A percentile compares a stretch with the other conserved stretches of the same genome.
Evolutionary conservation across 495 filamentous ascomycete genomes (phyloP).

Genomic region (Wilcoxina mikolae): DNA sequence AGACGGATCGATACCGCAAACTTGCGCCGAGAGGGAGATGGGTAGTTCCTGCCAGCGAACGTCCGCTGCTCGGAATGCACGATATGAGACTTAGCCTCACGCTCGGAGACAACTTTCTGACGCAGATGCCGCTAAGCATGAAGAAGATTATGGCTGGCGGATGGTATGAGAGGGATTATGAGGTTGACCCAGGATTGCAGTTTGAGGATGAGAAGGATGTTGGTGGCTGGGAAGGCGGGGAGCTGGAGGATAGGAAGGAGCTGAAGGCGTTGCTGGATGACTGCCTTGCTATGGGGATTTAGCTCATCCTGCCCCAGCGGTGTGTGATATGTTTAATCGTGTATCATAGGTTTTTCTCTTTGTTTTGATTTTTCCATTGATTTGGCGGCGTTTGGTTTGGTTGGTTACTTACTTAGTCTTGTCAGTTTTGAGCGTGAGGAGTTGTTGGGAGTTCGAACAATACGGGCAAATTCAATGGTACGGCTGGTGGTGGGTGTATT

Average conservation of each 20-base stretch:
- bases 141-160: slow-evolving; percentile 57
- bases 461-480: no score
- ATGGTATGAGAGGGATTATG: slow-evolving; percentile 49
- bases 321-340: no score
- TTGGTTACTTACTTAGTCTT: no score
- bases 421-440: no score
- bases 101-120: slow-evolving; percentile 56
- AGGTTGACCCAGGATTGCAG: slow-evolving; percentile 19
- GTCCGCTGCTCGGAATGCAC: slow-evolving; percentile 55
- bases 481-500: no score
- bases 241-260: slow-evolving; percentile 42
- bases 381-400: no score
- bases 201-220: slow-evolving; percentile 52
- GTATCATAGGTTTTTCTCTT: no score
- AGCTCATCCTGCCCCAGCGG: no score
- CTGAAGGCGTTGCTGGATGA: slow-evolving; percentile 56
- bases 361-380: no score
- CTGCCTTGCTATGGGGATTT: slow-evolving; percentile 19
- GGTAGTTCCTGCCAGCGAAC: slow-evolving; percentile 38
- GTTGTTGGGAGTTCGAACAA: no score
- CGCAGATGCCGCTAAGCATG: slow-evolving; percentile 59
- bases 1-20: slow-evolving; percentile 63
- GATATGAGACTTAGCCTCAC: slow-evolving; percentile 65
- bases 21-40: slow-evolving; percentile 53
- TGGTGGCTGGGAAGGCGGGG: slow-evolving; percentile 60